Evolutionary conservation across 495 filamentous ascomycete genomes (phyloP).

Genomic region (Neurospora intermedia): DNA sequence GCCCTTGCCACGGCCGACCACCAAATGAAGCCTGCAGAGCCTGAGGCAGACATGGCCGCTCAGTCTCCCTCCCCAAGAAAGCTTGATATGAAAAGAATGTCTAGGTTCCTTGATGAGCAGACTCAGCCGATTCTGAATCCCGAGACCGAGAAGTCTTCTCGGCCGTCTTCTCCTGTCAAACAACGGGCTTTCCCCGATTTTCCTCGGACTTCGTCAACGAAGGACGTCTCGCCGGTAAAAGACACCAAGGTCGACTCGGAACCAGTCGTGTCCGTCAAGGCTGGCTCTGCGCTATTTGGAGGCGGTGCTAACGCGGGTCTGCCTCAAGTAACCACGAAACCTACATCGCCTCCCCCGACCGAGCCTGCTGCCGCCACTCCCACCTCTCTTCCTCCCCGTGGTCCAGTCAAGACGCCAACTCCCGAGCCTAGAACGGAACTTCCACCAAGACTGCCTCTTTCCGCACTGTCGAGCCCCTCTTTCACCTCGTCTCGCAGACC

Average conservation of each 20-base stretch:
- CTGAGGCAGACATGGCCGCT: constrained; percentile 21
- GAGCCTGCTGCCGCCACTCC: neutral
- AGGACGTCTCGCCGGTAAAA: constrained; percentile 1
- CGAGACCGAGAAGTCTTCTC: constrained; percentile 16
- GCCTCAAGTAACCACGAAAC: constrained; percentile 3
- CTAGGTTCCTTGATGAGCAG: constrained; percentile 36
- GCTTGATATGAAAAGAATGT: constrained; percentile 42
- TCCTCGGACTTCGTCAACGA: constrained; percentile 6
- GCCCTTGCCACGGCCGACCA: neutral
- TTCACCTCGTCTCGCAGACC: neutral
- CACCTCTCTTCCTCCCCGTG: neutral
- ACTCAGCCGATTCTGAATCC: constrained; percentile 10
- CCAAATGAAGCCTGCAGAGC: neutral
- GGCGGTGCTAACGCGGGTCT: constrained; percentile 9
- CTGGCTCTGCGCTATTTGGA: constrained; percentile 7
- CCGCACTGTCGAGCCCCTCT: neutral
- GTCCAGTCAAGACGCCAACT: neutral
- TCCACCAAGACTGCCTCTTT: constrained; percentile 6
- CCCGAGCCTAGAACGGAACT: constrained; percentile 5
- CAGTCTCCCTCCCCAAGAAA: constrained; percentile 41
- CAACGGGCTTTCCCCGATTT: constrained; percentile 6
- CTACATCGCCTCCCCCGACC: neutral
- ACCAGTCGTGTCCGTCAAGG: constrained; percentile 31
- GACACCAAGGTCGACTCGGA: constrained; percentile 19
- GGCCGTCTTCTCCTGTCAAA: constrained; percentile 18